phyloP scores from a whole-genome alignment of 1,139 yeast species.

The Candida dubliniensis region DNA sequence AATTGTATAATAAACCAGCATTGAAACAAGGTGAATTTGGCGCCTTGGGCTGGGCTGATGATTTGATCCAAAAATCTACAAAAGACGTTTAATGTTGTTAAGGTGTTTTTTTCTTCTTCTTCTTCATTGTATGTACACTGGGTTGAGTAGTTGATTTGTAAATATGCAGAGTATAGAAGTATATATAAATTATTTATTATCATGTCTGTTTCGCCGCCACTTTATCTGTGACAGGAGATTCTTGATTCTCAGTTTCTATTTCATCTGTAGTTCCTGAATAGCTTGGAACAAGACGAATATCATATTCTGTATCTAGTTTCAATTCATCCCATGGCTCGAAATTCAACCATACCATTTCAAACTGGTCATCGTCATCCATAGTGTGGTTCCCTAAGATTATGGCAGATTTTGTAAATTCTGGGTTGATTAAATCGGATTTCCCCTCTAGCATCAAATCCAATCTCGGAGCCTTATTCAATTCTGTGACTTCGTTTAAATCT shows the following conservation, averaged over 20 bases:
- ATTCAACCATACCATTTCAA: slow-evolving; percentile 46
- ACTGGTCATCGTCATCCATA: slow-evolving; percentile 42
- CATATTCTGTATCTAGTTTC: slow-evolving; percentile 44
- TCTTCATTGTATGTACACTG: not conserved
- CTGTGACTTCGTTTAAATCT: slow-evolving; percentile 32
- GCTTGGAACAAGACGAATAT: slow-evolving; percentile 46
- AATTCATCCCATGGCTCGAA: slow-evolving; percentile 57
- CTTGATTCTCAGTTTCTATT: slow-evolving; percentile 6
- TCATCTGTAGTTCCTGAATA: not conserved
- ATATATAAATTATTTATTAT: not conserved
- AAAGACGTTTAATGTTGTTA: not conserved
- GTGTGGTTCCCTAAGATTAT: slow-evolving; percentile 39
- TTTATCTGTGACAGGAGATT: not conserved
- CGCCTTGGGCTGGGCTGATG: slow-evolving; percentile 39
- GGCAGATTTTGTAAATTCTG: slow-evolving; percentile 33
- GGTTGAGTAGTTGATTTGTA: not conserved
- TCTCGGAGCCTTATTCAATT: slow-evolving; percentile 39
- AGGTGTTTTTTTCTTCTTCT: not conserved
- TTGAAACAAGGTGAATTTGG: slow-evolving; percentile 18
- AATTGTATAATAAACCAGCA: slow-evolving; percentile 22
- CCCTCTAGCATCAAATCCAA: slow-evolving; percentile 41
- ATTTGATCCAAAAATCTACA: slow-evolving; percentile 24
- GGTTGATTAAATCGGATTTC: slow-evolving; percentile 24
- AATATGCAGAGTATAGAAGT: too few species aligned
- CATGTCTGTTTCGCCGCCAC: not conserved